These are phyloP conservation scores for Aspergillus sojae DNA, from an alignment of 2,329 filamentous ascomycete species.

Conservation along the genomic window DNA sequence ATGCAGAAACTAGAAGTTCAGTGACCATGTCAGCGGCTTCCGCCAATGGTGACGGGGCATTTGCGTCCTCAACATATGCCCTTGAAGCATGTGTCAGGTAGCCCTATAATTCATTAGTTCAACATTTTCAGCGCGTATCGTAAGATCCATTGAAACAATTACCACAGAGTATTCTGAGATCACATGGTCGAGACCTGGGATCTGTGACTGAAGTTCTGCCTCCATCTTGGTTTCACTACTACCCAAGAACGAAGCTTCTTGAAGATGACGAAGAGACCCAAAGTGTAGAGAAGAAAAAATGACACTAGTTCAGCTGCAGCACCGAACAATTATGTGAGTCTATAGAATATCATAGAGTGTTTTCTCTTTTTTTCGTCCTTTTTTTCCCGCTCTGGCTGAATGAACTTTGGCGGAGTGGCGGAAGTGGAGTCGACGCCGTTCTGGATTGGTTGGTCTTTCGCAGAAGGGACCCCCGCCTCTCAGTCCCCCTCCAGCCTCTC, in stretches of 20 bases:
- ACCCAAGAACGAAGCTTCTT: background rate
- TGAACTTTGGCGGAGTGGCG: slow-evolving; percentile 5
- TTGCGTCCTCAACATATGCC: slow-evolving; percentile 72
- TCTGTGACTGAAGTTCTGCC: slow-evolving; percentile 78
- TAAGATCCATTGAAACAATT: slow-evolving; percentile 24
- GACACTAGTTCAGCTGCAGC: background rate
- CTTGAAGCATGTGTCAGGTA: slow-evolving; percentile 93
- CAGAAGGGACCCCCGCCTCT: background rate
- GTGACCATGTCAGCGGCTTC: slow-evolving; percentile 84
- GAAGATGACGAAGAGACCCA: background rate
- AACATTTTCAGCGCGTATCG: slow-evolving; percentile 3
- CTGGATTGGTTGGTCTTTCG: background rate
- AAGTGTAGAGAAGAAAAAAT: background rate
- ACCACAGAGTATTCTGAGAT: slow-evolving; percentile 86
- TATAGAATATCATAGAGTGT: background rate
- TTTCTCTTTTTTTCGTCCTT: background rate
- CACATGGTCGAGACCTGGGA: slow-evolving; percentile 85
- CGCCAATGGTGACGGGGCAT: slow-evolving; percentile 72
- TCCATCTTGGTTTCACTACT: slow-evolving; percentile 66
- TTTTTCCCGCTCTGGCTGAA: background rate
- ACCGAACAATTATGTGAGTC: background rate
- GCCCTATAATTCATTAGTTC: slow-evolving; percentile 51
- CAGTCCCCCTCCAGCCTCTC: too few species aligned
- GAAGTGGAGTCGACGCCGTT: slow-evolving; percentile 3
- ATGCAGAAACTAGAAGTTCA: slow-evolving; percentile 91